phyloP scores from a whole-genome alignment of 1,284 basidiomycete species.

The Ganoderma lingzhi region DNA sequence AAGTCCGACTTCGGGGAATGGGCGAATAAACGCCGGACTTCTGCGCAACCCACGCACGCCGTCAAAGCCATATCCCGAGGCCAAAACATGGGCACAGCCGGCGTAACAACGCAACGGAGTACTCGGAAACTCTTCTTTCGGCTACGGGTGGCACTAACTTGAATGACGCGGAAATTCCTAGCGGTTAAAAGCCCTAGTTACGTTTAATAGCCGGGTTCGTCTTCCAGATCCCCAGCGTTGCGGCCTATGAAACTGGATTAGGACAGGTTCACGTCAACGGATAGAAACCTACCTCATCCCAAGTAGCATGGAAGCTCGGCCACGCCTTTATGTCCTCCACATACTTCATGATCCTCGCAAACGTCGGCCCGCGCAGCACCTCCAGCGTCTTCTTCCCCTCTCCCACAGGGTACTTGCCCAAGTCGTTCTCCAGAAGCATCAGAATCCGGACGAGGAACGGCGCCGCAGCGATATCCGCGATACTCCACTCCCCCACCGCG shows the following conservation, averaged over 20 bases:
- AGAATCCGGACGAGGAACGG: slow-evolving; percentile 46
- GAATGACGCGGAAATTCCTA: no score
- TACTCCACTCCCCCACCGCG: slow-evolving; percentile 50
- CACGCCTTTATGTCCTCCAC: slow-evolving; percentile 34
- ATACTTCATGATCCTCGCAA: slow-evolving; percentile 38
- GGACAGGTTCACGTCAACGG: background rate
- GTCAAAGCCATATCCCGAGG: background rate
- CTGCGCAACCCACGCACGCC: background rate
- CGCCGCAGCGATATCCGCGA: slow-evolving; percentile 60
- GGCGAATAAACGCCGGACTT: no score
- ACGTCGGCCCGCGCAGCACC: slow-evolving; percentile 32
- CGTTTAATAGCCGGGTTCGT: background rate
- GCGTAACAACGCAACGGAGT: no score
- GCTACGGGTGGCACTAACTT: no score
- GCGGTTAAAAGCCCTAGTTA: background rate
- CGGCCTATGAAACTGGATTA: background rate
- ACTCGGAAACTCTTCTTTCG: no score
- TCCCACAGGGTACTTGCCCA: slow-evolving; percentile 16
- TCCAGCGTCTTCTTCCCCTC: slow-evolving; percentile 20
- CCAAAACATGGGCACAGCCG: background rate
- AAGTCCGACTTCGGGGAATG: background rate
- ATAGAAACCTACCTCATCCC: slow-evolving; percentile 31
- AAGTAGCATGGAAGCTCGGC: slow-evolving; percentile 37
- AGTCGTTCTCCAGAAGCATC: slow-evolving; percentile 29
- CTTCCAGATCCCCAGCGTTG: background rate